Evolutionary conservation across 176 grass and related monocot species (phyloP).

Genomic region (Ampelocalamus luodianensis): DNA sequence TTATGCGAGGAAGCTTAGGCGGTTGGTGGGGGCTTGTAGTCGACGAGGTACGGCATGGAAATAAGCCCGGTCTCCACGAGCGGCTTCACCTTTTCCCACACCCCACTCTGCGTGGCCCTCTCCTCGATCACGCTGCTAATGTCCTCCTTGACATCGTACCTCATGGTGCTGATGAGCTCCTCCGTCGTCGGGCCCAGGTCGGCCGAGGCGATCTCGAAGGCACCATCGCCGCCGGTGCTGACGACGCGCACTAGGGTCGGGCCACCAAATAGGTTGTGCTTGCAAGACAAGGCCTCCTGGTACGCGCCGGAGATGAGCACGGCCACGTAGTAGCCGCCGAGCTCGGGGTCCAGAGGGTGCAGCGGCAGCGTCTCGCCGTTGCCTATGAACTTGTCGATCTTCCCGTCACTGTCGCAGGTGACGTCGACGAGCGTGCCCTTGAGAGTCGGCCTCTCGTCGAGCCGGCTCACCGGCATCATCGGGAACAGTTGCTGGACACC

Average conservation of each 20-base stretch:
- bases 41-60: conserved; percentile 31
- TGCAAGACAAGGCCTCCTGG: conserved; percentile 29
- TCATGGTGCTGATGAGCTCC: neutral
- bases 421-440: conserved; percentile 41
- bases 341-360: conserved; percentile 12
- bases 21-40: neutral
- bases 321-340: conserved; percentile 39
- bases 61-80: neutral
- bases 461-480: conserved; percentile 44
- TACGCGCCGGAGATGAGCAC: conserved; percentile 38
- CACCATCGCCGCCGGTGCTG: neutral
- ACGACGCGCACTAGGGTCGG: conserved; percentile 21
- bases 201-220: neutral
- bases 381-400: conserved; percentile 44
- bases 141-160: conserved; percentile 11
- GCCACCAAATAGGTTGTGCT: conserved; percentile 48
- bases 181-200: neutral
- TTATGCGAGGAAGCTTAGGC: too few species aligned
- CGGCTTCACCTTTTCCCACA: neutral
- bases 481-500: conserved; percentile 41
- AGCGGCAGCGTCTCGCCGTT: conserved; percentile 25
- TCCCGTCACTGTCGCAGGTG: conserved; percentile 50
- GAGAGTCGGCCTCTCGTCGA: conserved; percentile 12
- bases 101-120: neutral
- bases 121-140: neutral